A percentile compares a stretch with the other conserved stretches of the same genome.
These are phyloP conservation scores for Naganishia sp. DNA, from an alignment of 1,284 basidiomycete genomes.

Conservation along the genomic window DNA sequence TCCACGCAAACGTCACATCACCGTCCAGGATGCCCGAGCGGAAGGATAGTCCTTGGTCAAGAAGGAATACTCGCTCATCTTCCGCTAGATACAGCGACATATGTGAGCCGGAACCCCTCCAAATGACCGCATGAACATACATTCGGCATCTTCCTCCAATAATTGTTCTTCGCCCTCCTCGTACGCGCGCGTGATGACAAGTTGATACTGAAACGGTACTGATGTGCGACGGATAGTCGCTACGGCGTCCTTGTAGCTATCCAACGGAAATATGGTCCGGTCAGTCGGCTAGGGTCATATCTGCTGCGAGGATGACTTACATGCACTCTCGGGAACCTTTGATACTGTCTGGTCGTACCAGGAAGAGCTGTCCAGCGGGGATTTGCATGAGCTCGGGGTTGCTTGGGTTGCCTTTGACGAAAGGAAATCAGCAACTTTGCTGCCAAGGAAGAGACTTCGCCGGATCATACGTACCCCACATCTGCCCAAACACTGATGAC, in stretches of 20 bases:
- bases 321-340: constrained; percentile 96
- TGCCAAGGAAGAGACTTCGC: constrained; percentile 26
- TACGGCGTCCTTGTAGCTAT: constrained; percentile 91
- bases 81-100: constrained; percentile 61
- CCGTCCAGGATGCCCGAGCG: constrained; percentile 73
- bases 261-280: constrained; percentile 9
- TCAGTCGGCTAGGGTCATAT: background rate
- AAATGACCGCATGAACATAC: constrained; percentile 58
- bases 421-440: background rate
- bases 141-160: constrained; percentile 92
- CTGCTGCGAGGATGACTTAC: constrained; percentile 58
- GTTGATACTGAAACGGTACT: constrained; percentile 85
- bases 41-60: constrained; percentile 85
- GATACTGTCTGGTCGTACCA: constrained; percentile 85
- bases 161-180: constrained; percentile 94
- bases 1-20: constrained; percentile 83
- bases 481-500: constrained; percentile 77
- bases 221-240: constrained; percentile 83
- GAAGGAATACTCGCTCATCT: constrained; percentile 87
- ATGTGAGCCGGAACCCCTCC: background rate
- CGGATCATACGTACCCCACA: constrained; percentile 74
- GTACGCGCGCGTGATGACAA: constrained; percentile 93
- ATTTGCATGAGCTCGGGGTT: constrained; percentile 93
- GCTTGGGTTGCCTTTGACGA: constrained; percentile 58
- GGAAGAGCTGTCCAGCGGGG: constrained; percentile 85